Conservation (phyloP, 2,329 filamentous ascomycete species). For the Pseudodiploospora longispora region DNA sequence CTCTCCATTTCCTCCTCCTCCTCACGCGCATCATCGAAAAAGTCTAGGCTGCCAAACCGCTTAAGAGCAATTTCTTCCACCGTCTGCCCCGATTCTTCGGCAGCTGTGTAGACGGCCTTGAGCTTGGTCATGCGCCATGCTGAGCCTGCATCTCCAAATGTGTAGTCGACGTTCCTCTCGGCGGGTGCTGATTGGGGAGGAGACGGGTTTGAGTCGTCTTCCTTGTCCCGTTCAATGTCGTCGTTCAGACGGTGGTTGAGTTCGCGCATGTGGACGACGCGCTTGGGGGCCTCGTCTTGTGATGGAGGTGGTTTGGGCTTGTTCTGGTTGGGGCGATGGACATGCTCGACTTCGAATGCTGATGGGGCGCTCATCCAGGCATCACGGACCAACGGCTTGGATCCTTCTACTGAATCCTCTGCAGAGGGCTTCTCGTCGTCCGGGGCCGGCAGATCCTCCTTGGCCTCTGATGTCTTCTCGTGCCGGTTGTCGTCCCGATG, state of each 20-base stretch:
- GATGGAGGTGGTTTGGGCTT: conserved; percentile 45
- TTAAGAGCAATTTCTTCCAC: conserved; percentile 80
- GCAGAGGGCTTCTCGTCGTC: conserved; percentile 37
- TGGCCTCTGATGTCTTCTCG: conserved; percentile 37
- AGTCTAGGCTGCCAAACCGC: conserved; percentile 69
- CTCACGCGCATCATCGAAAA: conserved; percentile 88
- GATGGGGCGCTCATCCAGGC: conserved; percentile 92
- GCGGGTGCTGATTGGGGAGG: conserved; percentile 28
- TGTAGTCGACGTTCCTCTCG: conserved; percentile 59
- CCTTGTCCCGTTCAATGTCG: conserved; percentile 47
- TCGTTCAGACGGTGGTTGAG: conserved; percentile 60
- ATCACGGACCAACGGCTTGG: conserved; percentile 55
- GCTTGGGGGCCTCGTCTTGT: conserved; percentile 48
- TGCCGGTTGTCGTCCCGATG: conserved; percentile 21
- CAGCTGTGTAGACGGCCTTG: conserved; percentile 72
- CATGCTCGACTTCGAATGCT: conserved; percentile 75
- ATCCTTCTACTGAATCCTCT: conserved; percentile 16
- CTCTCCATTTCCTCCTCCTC: conserved; percentile 88
- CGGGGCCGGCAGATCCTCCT: conserved; percentile 42
- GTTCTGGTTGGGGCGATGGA: conserved; percentile 47
- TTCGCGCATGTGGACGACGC: conserved; percentile 71
- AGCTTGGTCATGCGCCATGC: conserved; percentile 97
- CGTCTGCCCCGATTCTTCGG: conserved; percentile 61
- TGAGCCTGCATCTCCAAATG: conserved; percentile 80
- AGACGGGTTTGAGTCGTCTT: not conserved